Evolutionary conservation across 345 rosid genomes (phyloP), one percentile per base, ranked within the genome.

Genomic region (Stellera chamaejasme): DNA sequence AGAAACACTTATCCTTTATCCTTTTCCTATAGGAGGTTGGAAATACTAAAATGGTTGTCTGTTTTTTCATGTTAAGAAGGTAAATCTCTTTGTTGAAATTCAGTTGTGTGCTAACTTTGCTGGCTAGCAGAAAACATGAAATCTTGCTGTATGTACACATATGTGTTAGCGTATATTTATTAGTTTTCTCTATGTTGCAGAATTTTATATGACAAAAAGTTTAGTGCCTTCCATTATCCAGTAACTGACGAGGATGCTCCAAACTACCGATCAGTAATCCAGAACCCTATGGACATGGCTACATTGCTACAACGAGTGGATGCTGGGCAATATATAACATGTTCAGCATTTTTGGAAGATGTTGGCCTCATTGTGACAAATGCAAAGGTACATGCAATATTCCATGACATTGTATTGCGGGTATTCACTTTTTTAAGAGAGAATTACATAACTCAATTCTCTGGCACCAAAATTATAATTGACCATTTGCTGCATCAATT

Each of bases 191-290:
- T 52, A 12, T 55, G 26, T 58, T 66, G 67, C 88, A 93, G 99
- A 81, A 69, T 90, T 54, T 73, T 93, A 32, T 93, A 83, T 48
- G 97, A 93, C 72, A 90, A 87, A 70, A 72, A 96, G 64, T 93
- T 93, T 68, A 85, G 72, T 58, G 99, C 78, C 63, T 94, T 94
- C 66, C 99, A 87, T 70, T 94, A 75, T 65, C 97, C 97, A 44
- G 99, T 94, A 61, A 60, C 78, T 10, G 97, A 94, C 50, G 99
- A 94, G 70, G 99, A 90, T 75, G 97, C 96, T 66, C 99, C 97
- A 63, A 87, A 85, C 62, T 94, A 94, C 69, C 84, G 85, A 53
- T 54, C 95, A 39, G 68, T 94, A 51, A 83, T 94, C 75, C 94
- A 90, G 70, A 90, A 76, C 70, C 97, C 99, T 10, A 87, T 94